Percentiles rank a stretch among this genome's conserved stretches.
phyloP scores from a whole-genome alignment of 495 filamentous ascomycete species.

The Penicillium angulare region DNA sequence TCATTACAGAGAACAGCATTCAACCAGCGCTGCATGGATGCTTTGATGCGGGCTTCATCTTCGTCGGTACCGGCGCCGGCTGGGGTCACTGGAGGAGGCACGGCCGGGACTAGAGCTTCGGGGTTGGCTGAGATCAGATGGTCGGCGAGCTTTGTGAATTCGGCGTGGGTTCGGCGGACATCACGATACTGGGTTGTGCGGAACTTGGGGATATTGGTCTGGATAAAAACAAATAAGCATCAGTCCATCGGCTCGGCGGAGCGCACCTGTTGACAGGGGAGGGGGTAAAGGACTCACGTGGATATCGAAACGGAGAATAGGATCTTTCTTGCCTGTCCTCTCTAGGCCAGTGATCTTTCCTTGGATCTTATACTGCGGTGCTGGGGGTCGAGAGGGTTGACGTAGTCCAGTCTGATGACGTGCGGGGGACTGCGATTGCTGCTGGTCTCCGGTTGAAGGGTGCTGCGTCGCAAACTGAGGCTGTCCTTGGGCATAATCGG shows the following conservation, averaged over 20 bases:
- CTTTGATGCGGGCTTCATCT: slow-evolving; percentile 87
- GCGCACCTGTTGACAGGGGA: neutral
- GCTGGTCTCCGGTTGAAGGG: slow-evolving; percentile 41
- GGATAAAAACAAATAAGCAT: neutral
- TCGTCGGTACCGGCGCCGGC: slow-evolving; percentile 96
- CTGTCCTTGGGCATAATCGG: slow-evolving; percentile 37
- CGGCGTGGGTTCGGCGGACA: slow-evolving; percentile 89
- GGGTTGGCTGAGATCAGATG: slow-evolving; percentile 95
- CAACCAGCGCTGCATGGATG: slow-evolving; percentile 89
- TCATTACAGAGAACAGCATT: slow-evolving; percentile 91
- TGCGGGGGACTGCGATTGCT: slow-evolving; percentile 48
- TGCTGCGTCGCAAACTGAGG: slow-evolving; percentile 33
- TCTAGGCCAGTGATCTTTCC: slow-evolving; percentile 93
- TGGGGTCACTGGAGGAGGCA: slow-evolving; percentile 85
- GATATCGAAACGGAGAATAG: slow-evolving; percentile 92
- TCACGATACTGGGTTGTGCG: slow-evolving; percentile 97
- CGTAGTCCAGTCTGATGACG: slow-evolving; percentile 46
- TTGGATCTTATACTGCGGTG: slow-evolving; percentile 76
- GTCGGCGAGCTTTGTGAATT: slow-evolving; percentile 92
- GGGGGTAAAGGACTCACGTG: slow-evolving; percentile 86
- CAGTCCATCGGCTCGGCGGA: neutral
- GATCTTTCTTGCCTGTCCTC: slow-evolving; percentile 90
- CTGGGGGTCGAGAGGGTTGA: slow-evolving; percentile 41
- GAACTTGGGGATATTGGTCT: slow-evolving; percentile 98
- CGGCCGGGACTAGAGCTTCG: slow-evolving; percentile 95